Percentiles rank a stretch among this genome's conserved stretches.
Evolutionary conservation across 352 stramenopile species (phyloP).

Genomic region (Pythium grandisporangium): DNA sequence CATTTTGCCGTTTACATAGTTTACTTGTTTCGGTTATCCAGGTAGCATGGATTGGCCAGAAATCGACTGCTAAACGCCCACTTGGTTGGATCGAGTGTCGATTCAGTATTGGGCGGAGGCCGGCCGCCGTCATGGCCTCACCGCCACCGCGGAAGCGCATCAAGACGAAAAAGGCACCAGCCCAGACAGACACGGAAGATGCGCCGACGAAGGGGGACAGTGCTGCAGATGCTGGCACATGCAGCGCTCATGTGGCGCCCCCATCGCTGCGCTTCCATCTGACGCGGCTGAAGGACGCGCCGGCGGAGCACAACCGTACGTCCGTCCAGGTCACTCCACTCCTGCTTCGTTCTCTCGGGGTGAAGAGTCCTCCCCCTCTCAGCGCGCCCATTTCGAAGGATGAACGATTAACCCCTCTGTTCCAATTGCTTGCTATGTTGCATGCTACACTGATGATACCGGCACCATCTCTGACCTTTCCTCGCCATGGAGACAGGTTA

Average conservation of each 20-base stretch:
- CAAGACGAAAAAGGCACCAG: neutral
- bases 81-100: neutral
- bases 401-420: too few species aligned
- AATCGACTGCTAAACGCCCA: neutral
- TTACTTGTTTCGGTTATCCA: too few species aligned
- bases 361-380: too few species aligned
- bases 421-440: too few species aligned
- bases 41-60: neutral
- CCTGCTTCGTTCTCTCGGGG: neutral
- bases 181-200: neutral
- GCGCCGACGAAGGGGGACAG: neutral
- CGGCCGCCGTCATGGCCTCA: neutral
- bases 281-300: constrained; percentile 21
- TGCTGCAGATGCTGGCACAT: too few species aligned
- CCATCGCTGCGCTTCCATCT: constrained; percentile 17
- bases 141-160: neutral
- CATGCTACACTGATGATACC: too few species aligned
- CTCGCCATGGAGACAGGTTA: too few species aligned
- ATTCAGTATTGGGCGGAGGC: neutral
- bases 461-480: too few species aligned
- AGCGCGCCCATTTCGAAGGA: too few species aligned
- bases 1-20: too few species aligned
- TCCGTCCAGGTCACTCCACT: too few species aligned
- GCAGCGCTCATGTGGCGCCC: too few species aligned
- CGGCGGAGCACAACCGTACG: constrained; percentile 38